Base-by-base conservation (phyloP, 2,329 filamentous ascomycete species). In the Fusarium odoratissimum region DNA sequence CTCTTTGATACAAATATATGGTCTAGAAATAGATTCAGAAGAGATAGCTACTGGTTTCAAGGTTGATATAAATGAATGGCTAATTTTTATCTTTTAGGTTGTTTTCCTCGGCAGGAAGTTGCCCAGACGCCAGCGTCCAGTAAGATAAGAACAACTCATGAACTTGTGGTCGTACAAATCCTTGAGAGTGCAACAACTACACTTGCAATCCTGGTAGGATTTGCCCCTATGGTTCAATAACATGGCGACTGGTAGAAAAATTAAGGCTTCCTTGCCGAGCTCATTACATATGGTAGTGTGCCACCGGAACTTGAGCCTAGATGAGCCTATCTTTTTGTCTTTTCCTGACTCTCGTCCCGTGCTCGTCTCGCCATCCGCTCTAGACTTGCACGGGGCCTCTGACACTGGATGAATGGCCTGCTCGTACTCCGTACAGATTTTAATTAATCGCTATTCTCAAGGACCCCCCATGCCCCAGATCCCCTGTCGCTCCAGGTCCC, bases 281-380 rank as follows among this genome's bases (percentile, higher is more conserved):
- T 71, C 57, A 67, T 60, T 62, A 48, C 28, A 31, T 12, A 23
- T n/a, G 66, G 41, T 58, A 71, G 23, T 62, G 67, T 60, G 59
- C 60, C 60, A 68, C 58, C 46, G 56, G 57, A 33, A 54, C 45
- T 59, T 51, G 59, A 62, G 62, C 65, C 71, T 67, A 69, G 67
- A 69, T 46, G 59, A 67, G 67, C 62, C 65, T 67, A 74, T 75
- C 72, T 72, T 40, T 55, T 23, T 62, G 41, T 62, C 42, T 67
- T 31, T 49, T 44, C 49, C 51, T 41, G 28, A 40, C 57, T 60
- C 60, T 70, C 21, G 35, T n/a, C 42, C 69, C 37, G 37, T 21
- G 37, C 46, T 57, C 56, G 57, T 52, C 57, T 51, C 30, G 12
- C n/a, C 37, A 37, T 45, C 61, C 44, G 45, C 67, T 49, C 54